Percentiles rank a stretch among this genome's conserved stretches.
These are phyloP conservation scores for Candida silvatica DNA, from an alignment of 805 yeast species.

Conservation along the genomic window DNA sequence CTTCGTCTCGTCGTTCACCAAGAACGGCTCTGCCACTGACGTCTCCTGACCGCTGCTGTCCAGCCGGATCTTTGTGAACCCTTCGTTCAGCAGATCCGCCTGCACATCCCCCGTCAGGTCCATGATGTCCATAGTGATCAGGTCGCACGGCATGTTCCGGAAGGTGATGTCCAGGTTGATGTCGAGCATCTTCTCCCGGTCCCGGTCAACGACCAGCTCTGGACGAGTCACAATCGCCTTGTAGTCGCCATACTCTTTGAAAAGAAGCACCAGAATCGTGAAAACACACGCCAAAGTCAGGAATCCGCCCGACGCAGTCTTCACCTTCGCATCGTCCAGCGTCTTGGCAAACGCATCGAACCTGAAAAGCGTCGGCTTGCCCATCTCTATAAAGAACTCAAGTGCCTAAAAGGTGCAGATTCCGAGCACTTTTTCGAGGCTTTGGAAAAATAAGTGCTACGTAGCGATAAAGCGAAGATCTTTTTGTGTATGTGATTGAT, in stretches of 20 bases:
- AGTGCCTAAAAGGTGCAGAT: too few species aligned
- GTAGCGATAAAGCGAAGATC: too few species aligned
- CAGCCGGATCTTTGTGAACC: slow-evolving; percentile 64
- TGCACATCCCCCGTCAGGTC: slow-evolving; percentile 84
- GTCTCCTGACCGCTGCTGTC: slow-evolving; percentile 42
- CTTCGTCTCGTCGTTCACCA: slow-evolving; percentile 22
- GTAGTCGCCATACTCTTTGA: slow-evolving; percentile 74
- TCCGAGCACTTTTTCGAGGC: too few species aligned
- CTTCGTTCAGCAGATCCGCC: slow-evolving; percentile 59
- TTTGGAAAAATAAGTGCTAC: too few species aligned
- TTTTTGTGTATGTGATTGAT: too few species aligned
- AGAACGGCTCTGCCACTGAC: slow-evolving; percentile 28
- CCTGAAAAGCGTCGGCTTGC: slow-evolving; percentile 33
- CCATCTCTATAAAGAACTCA: too few species aligned
- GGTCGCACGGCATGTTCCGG: slow-evolving; percentile 79
- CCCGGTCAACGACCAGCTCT: slow-evolving; percentile 83
- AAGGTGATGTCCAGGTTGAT: slow-evolving; percentile 78
- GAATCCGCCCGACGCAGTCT: slow-evolving; percentile 85
- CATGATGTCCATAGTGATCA: slow-evolving; percentile 75
- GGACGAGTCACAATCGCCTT: slow-evolving; percentile 62
- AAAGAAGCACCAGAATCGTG: slow-evolving; percentile 51
- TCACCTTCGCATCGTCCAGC: slow-evolving; percentile 84
- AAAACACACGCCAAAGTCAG: slow-evolving; percentile 67
- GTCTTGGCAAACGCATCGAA: slow-evolving; percentile 92
- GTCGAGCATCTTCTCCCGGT: slow-evolving; percentile 63